Conservation (phyloP, 352 stramenopile genomes). For the Globisporangium solare region DNA sequence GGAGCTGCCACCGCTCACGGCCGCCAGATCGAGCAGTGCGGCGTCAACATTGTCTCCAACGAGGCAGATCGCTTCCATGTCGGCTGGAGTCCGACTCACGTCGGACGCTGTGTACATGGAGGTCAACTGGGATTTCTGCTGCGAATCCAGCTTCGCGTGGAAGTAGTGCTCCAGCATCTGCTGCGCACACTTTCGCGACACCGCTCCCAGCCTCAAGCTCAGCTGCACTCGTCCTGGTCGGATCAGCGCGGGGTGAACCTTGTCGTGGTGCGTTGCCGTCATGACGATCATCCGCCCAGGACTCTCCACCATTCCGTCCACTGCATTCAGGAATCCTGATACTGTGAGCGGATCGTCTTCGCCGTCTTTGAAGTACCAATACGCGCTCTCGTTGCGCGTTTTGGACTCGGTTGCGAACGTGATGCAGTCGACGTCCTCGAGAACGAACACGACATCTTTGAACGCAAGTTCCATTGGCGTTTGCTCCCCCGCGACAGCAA, state of each 20-base stretch:
- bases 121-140: conserved; percentile 26
- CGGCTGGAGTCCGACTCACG: conserved; percentile 24
- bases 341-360: conserved; percentile 4
- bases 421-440: conserved; percentile 51
- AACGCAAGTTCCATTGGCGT: conserved; percentile 39
- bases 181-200: conserved; percentile 2
- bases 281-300: conserved; percentile 9
- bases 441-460: conserved; percentile 63
- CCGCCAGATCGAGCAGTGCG: conserved; percentile 25
- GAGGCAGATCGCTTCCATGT: conserved; percentile 44
- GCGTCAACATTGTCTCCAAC: conserved; percentile 27
- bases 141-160: conserved; percentile 54
- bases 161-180: conserved; percentile 21
- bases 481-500: conserved; percentile 30
- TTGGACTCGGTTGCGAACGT: background rate
- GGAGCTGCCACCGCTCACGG: background rate
- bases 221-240: conserved; percentile 7
- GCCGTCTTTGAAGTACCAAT: background rate
- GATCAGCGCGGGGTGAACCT: conserved; percentile 2
- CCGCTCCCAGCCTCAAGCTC: conserved; percentile 1
- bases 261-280: conserved; percentile 1
- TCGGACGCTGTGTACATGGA: conserved; percentile 6
- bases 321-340: conserved; percentile 2
- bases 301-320: conserved; percentile 9
- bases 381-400: background rate